These are phyloP conservation scores for Aspergillus clavatus DNA, from an alignment of 2,329 filamentous ascomycete genomes.

Conservation along the genomic window DNA sequence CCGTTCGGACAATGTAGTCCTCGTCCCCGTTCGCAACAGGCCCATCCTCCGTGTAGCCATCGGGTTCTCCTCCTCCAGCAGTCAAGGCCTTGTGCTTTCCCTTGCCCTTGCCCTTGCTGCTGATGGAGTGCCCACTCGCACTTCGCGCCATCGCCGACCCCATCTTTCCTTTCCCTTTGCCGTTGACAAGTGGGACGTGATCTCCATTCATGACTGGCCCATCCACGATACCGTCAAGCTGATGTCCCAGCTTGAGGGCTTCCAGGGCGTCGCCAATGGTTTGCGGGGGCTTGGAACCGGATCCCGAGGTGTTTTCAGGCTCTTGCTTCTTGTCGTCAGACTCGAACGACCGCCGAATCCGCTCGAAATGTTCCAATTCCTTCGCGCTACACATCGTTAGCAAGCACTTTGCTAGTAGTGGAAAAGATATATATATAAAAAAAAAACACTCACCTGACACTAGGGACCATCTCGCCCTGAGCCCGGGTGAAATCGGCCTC, in stretches of 20 bases:
- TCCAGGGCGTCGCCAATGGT: slow-evolving; percentile 38
- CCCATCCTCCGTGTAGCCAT: slow-evolving; percentile 19
- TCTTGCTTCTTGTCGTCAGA: slow-evolving; percentile 44
- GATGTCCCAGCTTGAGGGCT: slow-evolving; percentile 26
- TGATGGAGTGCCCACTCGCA: slow-evolving; percentile 27
- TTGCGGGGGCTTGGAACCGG: slow-evolving; percentile 19
- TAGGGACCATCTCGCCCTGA: slow-evolving; percentile 80
- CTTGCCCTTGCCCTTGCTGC: slow-evolving; percentile 27
- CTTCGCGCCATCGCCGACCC: slow-evolving; percentile 24
- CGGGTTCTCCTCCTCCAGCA: slow-evolving; percentile 34
- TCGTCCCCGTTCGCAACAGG: slow-evolving; percentile 30
- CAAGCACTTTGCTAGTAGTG: slow-evolving; percentile 2
- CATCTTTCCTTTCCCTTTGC: slow-evolving; percentile 32
- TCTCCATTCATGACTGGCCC: slow-evolving; percentile 27
- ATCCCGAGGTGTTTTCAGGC: slow-evolving; percentile 8
- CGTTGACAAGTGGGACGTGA: slow-evolving; percentile 11
- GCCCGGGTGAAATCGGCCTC: slow-evolving; percentile 84
- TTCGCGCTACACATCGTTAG: slow-evolving; percentile 59
- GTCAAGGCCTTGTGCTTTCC: slow-evolving; percentile 11
- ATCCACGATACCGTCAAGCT: slow-evolving; percentile 15
- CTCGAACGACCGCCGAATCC: slow-evolving; percentile 79
- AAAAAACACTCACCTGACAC: slow-evolving; percentile 54
- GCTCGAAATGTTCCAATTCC: slow-evolving; percentile 85
- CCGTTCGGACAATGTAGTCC: slow-evolving; percentile 38
- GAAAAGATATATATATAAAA: no score